Base-by-base conservation (phyloP, 2,329 filamentous ascomycete species). In the Chrysosporium keratinophilum region DNA sequence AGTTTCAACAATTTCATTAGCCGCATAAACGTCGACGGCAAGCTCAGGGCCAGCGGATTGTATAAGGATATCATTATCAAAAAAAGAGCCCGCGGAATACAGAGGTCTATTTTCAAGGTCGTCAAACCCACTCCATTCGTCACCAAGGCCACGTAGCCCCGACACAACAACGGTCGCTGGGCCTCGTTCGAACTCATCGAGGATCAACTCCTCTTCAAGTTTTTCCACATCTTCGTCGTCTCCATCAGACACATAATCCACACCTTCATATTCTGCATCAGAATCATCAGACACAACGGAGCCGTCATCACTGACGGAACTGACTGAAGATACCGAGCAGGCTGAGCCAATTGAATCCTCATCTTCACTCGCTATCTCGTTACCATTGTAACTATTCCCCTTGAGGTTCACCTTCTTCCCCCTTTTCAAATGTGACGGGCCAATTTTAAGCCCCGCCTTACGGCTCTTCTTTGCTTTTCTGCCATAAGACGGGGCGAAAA, bases 181-280 rank as follows among this genome's bases (percentile, higher is more conserved):
- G 1, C 59, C 62, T 23, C 67, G 61, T 41, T 69, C 66, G 54
- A 66, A 64, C 52, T 72, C 70, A 49, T 69, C 66, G 35, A 87
- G 74, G 58, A 90, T 87, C 61, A 84, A 80, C 67, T 82, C 78
- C 73, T 89, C 87, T 78, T 93, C 87, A 74, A 82, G 78, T 76
- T 83, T 80, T 64, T 85, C 79, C 59, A 86, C 81, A 68, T 91
- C 84, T 67, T 91, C 87, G 59, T 88, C 84, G 58, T 90, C 87
- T 10, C 81, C 84, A 62, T 90, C 87, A 60, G 80, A 87, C 57
- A 94, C 84, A 49, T 88, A 81, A 65, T 91, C 86, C 56, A 94
- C 84, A 37, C 77, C 85, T 1, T 82, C 81, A 63, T 88, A 85
- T 56, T 84, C 81, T 58, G 65, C 69, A 19, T 66, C 66, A 7